Conservation (phyloP, 345 rosid species). For the Noccaea caerulescens region DNA sequence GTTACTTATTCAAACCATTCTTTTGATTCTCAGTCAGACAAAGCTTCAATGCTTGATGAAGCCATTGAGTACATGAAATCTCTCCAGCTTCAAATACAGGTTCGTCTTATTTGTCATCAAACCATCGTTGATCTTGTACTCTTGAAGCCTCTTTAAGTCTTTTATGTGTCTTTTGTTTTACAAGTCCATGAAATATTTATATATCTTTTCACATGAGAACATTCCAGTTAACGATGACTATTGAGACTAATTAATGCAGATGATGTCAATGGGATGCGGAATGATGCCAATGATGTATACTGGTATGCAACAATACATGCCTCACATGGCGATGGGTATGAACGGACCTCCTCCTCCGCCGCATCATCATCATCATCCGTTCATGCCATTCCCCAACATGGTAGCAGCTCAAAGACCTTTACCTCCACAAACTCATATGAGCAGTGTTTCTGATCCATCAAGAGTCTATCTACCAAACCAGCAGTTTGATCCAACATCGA, state of each 20-base stretch:
- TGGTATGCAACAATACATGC: slow-evolving; percentile 63
- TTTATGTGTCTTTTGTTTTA: neutral
- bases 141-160: neutral
- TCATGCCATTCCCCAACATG: slow-evolving; percentile 79
- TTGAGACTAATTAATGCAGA: slow-evolving; percentile 47
- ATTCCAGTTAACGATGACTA: slow-evolving; percentile 16
- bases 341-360: slow-evolving; percentile 49
- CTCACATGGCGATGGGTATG: slow-evolving; percentile 70
- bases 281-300: slow-evolving; percentile 80
- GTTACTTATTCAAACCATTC: neutral
- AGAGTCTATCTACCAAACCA: slow-evolving; percentile 52
- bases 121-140: neutral
- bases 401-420: slow-evolving; percentile 56
- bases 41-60: slow-evolving; percentile 50
- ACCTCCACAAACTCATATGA: slow-evolving; percentile 60
- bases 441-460: slow-evolving; percentile 56
- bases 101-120: neutral
- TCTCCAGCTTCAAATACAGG: slow-evolving; percentile 48
- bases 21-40: slow-evolving; percentile 38
- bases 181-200: slow-evolving; percentile 9
- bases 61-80: slow-evolving; percentile 49
- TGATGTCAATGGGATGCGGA: slow-evolving; percentile 92
- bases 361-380: slow-evolving; percentile 6
- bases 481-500: slow-evolving; percentile 50
- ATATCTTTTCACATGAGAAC: neutral